phyloP scores from a whole-genome alignment of 2,329 filamentous ascomycete species.

The Pestalotiopsis sp. region DNA sequence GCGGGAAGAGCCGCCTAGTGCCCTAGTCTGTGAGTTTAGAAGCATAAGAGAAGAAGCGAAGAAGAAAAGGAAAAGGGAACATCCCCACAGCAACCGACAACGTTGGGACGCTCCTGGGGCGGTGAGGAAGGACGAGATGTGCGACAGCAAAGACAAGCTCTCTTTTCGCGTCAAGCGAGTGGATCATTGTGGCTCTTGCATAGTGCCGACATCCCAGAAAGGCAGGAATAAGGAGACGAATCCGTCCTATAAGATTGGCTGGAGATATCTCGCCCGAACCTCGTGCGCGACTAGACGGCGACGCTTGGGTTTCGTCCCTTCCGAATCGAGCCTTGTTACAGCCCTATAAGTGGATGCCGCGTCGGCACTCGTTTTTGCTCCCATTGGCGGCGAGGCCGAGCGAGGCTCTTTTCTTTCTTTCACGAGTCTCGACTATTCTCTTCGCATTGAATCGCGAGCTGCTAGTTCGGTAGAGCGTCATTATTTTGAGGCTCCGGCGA shows the following conservation, averaged over 20 bases:
- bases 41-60: not conserved
- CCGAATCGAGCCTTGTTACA: constrained; percentile 4
- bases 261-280: constrained; percentile 1
- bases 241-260: not conserved
- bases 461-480: not conserved
- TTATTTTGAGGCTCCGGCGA: not conserved
- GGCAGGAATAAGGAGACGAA: not conserved
- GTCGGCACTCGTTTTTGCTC: not conserved
- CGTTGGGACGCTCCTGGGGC: not conserved
- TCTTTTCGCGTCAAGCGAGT: not conserved
- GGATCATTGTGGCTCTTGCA: not conserved
- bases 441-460: not conserved
- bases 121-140: not conserved
- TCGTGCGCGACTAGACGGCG: not conserved
- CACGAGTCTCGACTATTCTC: not conserved
- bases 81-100: not conserved
- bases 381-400: not conserved
- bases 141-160: not conserved
- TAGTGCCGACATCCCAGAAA: not conserved
- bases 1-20: not conserved
- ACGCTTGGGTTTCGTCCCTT: not conserved
- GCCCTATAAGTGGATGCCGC: constrained; percentile 4
- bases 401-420: not conserved
- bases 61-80: not conserved
- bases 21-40: not conserved